A percentile compares a stretch with the other conserved stretches of the same genome.
Conservation (phyloP, 2,329 filamentous ascomycete genomes). For the Septoria linicola region DNA sequence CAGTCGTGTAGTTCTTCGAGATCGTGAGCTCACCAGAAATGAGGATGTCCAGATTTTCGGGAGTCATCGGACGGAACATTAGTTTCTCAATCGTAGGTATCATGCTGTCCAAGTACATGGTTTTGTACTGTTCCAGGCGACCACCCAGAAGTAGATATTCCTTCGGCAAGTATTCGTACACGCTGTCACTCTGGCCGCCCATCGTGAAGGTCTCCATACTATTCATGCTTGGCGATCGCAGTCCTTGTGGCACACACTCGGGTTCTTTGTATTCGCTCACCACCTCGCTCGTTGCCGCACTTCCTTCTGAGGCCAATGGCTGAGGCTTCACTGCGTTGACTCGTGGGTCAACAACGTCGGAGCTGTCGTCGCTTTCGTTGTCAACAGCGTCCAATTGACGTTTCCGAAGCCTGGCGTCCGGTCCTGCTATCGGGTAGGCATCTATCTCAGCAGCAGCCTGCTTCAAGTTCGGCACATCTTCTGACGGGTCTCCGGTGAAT, state of each 20-base stretch:
- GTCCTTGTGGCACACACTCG: constrained; percentile 49
- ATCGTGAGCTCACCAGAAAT: constrained; percentile 60
- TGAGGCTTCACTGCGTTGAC: not conserved
- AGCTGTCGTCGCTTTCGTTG: not conserved
- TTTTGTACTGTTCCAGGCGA: constrained; percentile 67
- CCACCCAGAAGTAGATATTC: constrained; percentile 76
- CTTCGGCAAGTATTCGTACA: constrained; percentile 60
- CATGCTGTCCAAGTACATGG: constrained; percentile 68
- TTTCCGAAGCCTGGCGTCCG: not conserved
- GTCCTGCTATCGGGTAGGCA: not conserved
- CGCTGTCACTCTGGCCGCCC: constrained; percentile 56
- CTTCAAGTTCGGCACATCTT: constrained; percentile 10
- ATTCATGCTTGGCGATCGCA: constrained; percentile 51
- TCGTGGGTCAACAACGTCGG: constrained; percentile 3
- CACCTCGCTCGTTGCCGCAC: not conserved
- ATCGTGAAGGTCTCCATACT: constrained; percentile 54
- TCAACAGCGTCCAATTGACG: constrained; percentile 8
- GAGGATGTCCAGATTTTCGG: constrained; percentile 67
- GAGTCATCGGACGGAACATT: constrained; percentile 74
- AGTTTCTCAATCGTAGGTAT: constrained; percentile 70
- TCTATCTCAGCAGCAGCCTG: constrained; percentile 12
- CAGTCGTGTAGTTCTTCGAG: constrained; percentile 47
- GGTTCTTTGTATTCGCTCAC: constrained; percentile 15
- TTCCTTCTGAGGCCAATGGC: not conserved
- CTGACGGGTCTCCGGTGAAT: constrained; percentile 1